Conservation (phyloP, 495 filamentous ascomycete genomes). For the Hypoxylon cercidicola region DNA sequence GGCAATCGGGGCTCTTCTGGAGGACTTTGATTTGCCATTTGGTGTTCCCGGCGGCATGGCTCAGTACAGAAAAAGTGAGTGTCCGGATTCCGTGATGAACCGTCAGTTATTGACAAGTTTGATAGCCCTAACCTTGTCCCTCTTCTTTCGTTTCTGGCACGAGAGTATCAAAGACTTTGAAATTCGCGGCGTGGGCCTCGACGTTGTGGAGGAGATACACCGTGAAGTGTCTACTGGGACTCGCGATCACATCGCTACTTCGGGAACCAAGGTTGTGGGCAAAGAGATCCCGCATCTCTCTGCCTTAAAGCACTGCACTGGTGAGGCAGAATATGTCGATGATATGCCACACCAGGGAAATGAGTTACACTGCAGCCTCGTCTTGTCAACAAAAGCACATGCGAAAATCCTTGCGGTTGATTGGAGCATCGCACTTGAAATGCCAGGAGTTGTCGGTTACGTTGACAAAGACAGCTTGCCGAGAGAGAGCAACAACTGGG, state of each 20-base stretch:
- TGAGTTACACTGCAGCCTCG: slow-evolving; percentile 79
- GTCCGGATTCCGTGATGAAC: slow-evolving; percentile 40
- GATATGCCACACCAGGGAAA: slow-evolving; percentile 82
- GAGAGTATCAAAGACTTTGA: slow-evolving; percentile 52
- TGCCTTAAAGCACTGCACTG: slow-evolving; percentile 83
- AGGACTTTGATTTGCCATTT: slow-evolving; percentile 79
- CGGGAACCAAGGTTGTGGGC: slow-evolving; percentile 72
- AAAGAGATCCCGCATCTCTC: slow-evolving; percentile 80
- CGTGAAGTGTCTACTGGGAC: slow-evolving; percentile 64
- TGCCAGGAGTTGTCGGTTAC: slow-evolving; percentile 75
- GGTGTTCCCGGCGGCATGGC: slow-evolving; percentile 88
- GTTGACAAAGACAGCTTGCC: slow-evolving; percentile 76
- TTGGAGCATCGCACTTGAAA: slow-evolving; percentile 69
- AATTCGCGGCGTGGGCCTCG: slow-evolving; percentile 49
- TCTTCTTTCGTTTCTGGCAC: slow-evolving; percentile 80
- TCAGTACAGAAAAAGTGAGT: slow-evolving; percentile 77
- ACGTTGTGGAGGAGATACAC: slow-evolving; percentile 65
- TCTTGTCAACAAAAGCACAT: slow-evolving; percentile 82
- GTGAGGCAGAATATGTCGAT: slow-evolving; percentile 87
- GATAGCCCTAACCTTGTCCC: slow-evolving; percentile 65
- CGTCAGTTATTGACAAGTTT: slow-evolving; percentile 9
- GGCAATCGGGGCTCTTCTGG: slow-evolving; percentile 74
- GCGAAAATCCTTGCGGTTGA: slow-evolving; percentile 79
- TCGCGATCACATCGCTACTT: slow-evolving; percentile 62
- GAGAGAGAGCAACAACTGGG: slow-evolving; percentile 78